Evolutionary conservation across 768 basidiomycete genomes (phyloP).

Genomic region (Trametes meyenii): DNA sequence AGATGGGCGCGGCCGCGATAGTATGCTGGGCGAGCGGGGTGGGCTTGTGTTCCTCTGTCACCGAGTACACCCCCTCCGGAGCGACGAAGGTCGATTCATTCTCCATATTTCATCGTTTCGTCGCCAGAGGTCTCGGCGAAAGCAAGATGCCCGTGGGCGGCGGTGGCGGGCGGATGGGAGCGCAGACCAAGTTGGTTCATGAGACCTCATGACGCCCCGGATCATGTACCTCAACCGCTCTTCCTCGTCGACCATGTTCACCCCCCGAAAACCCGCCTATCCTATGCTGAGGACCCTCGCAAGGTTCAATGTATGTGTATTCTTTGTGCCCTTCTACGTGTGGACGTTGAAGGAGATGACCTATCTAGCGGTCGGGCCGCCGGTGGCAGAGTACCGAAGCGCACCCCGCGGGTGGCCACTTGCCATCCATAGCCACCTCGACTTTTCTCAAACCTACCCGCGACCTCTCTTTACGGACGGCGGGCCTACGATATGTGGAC

Average conservation of each 20-base stretch:
- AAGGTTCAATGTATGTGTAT: slow-evolving; percentile 19
- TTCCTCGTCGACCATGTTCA: slow-evolving; percentile 30
- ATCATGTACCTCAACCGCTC: slow-evolving; percentile 29
- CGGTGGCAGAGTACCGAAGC: slow-evolving; percentile 65
- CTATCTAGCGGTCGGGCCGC: slow-evolving; percentile 23
- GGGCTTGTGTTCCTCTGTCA: slow-evolving; percentile 85
- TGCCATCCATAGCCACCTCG: slow-evolving; percentile 73
- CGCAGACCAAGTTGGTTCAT: slow-evolving; percentile 21
- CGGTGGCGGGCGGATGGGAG: slow-evolving; percentile 25
- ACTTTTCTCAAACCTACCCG: slow-evolving; percentile 64
- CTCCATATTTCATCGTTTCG: slow-evolving; percentile 57
- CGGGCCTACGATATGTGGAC: slow-evolving; percentile 73
- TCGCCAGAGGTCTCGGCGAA: slow-evolving; percentile 16
- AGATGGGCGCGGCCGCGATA: slow-evolving; percentile 33
- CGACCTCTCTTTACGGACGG: slow-evolving; percentile 71
- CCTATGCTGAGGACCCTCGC: slow-evolving; percentile 23
- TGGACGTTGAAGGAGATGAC: neutral
- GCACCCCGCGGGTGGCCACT: slow-evolving; percentile 80
- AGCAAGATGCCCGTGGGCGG: slow-evolving; percentile 22
- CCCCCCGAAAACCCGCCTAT: slow-evolving; percentile 18
- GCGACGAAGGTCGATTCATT: slow-evolving; percentile 85
- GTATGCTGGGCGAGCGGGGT: slow-evolving; percentile 45
- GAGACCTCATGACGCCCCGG: slow-evolving; percentile 27
- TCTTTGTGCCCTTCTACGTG: neutral
- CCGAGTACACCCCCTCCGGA: slow-evolving; percentile 87